Base-by-base conservation (phyloP, 768 basidiomycete genomes). In the Holtermannia corniformis region DNA sequence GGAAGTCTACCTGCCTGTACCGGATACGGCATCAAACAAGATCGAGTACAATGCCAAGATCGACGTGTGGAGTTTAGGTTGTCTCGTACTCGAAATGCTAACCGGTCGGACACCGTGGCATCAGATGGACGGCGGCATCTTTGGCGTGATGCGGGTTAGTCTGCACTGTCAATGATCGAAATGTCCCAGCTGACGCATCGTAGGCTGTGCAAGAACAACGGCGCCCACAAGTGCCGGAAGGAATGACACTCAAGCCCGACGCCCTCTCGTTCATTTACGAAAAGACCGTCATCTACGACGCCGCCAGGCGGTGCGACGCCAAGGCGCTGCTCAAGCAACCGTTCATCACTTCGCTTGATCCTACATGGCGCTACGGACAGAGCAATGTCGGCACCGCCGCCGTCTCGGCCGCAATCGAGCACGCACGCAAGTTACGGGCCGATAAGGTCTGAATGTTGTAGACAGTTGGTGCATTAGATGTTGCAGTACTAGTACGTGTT, bases 41-140 rank as follows among this genome's bases (percentile, higher is more conserved):
- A 65, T 72, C 49, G 90, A 90, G 0, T 97, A 97, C 72, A 92
- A 89, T 62, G 88, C 85, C 66, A 97, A 99, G 75, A 83, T 95
- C 47, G 95, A 99, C 68, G 93, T 99, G 59, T 99, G 95, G 95
- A 69, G 66, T 54, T 80, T 97, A 3, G 95, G 95, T 1, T 99
- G 95, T 75, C 87, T 97, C n/a, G 86, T 93, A 14, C 78, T 96
- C 59, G 95, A 99, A 73, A 99, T 99, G 95, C 93, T 90, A 84
- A 86, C 87, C 20, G 95, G 95, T n/a, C 80, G 82, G 67, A 77
- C 92, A 43, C 95, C 95, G 2, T 99, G 95, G 95, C 82, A 78
- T 23, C 64, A 63, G 22, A 85, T 87, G 24, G 86, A 92, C 60
- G 87, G 92, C 72, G 81, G 81, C 58, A 80, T 96, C 55, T 84